Conservation (phyloP, 192 early-diverging fungal genomes). For the Phycomyces blakesleeanus region DNA sequence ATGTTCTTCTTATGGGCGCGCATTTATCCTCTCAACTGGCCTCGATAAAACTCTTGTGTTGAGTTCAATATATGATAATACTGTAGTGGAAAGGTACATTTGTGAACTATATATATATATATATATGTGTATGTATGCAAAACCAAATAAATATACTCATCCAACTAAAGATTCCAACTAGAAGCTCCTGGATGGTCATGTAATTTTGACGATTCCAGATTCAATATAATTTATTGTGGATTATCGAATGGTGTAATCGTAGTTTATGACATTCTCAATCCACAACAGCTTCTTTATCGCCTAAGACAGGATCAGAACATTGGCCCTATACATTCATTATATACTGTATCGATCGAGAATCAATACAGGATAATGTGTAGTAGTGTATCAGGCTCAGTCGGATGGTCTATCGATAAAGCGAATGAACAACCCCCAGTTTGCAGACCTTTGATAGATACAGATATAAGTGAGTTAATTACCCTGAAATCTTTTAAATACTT, state of each 20-base stretch:
- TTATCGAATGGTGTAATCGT: neutral
- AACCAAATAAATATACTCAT: neutral
- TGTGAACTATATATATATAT: neutral
- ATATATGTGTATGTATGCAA: too few species aligned
- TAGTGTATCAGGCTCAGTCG: neutral
- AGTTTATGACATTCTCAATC: neutral
- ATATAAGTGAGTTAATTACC: too few species aligned
- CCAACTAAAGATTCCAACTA: neutral
- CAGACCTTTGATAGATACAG: too few species aligned
- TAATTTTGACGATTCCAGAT: neutral
- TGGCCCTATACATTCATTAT: neutral
- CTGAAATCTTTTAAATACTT: too few species aligned
- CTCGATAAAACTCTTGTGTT: neutral
- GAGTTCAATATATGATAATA: neutral
- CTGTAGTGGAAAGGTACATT: neutral
- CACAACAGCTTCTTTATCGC: neutral
- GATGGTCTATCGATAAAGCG: neutral
- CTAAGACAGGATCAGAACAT: neutral
- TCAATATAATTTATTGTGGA: neutral
- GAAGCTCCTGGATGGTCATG: neutral
- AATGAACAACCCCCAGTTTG: neutral
- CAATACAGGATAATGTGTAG: neutral
- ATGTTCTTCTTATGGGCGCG: neutral
- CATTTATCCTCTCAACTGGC: neutral
- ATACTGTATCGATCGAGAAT: neutral